Conservation (phyloP, 1,284 basidiomycete genomes). For the Microbotryomycetes sp. region DNA sequence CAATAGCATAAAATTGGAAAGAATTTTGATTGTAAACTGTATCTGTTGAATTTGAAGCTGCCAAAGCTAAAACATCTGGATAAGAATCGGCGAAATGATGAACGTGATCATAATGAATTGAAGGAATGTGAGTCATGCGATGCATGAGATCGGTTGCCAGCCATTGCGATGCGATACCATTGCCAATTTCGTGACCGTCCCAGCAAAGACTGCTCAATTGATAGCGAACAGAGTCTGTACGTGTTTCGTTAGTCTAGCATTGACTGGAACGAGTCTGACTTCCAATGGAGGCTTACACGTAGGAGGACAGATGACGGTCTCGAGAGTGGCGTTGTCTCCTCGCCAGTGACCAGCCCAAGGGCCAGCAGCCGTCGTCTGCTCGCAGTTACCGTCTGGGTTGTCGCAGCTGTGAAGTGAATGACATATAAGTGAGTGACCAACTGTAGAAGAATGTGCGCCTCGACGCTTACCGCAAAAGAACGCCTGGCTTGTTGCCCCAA, state of each 20-base stretch:
- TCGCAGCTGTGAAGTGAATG: slow-evolving; percentile 7
- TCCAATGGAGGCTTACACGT: slow-evolving; percentile 18
- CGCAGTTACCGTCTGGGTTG: slow-evolving; percentile 19
- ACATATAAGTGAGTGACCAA: background rate
- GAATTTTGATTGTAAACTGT: slow-evolving; percentile 12
- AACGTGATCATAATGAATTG: slow-evolving; percentile 14
- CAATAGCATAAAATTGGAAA: slow-evolving; percentile 20
- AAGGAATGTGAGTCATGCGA: slow-evolving; percentile 17
- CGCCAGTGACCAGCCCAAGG: slow-evolving; percentile 25
- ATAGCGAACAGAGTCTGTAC: slow-evolving; percentile 9
- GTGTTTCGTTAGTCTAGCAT: too few species aligned
- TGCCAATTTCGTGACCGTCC: slow-evolving; percentile 18
- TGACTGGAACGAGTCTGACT: too few species aligned
- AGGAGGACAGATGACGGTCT: slow-evolving; percentile 25
- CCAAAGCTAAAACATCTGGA: slow-evolving; percentile 10
- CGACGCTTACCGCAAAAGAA: background rate
- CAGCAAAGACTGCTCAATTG: slow-evolving; percentile 21
- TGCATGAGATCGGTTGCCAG: slow-evolving; percentile 20
- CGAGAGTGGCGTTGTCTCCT: slow-evolving; percentile 14
- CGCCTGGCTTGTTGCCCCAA: slow-evolving; percentile 22
- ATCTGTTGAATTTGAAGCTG: slow-evolving; percentile 6
- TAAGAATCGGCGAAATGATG: slow-evolving; percentile 10
- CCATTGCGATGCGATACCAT: slow-evolving; percentile 3
- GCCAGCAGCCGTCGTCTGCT: slow-evolving; percentile 6
- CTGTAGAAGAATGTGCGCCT: background rate